Evolutionary conservation across 1,139 yeast genomes (phyloP).

Genomic region (Suhomyces panamericanus): DNA sequence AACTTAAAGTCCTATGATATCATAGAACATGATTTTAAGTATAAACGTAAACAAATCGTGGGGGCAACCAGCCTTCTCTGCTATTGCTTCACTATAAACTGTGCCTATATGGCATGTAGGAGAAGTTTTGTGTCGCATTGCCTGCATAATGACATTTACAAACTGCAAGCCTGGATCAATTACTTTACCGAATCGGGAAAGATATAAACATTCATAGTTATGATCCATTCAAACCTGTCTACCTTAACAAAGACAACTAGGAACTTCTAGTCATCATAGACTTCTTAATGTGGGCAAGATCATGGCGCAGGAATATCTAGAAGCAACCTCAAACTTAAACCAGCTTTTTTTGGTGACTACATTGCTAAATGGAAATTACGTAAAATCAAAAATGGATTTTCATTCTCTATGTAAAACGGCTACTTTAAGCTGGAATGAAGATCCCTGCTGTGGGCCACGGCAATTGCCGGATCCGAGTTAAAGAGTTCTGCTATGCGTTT

Average conservation of each 20-base stretch:
- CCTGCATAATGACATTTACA: neutral
- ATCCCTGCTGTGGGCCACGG: constrained; percentile 19
- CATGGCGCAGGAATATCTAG: too few relatives aligned
- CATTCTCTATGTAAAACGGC: neutral
- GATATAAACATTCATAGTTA: constrained; percentile 1
- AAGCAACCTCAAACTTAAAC: too few relatives aligned
- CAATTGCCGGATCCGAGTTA: constrained; percentile 11
- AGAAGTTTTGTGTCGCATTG: constrained; percentile 5
- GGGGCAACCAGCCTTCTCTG: constrained; percentile 10
- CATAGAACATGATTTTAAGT: neutral
- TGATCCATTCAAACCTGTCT: too few relatives aligned
- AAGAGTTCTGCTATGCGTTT: constrained; percentile 11
- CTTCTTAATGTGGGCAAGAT: too few relatives aligned
- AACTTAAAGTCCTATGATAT: constrained; percentile 1
- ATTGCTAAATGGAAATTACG: neutral
- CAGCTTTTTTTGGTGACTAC: too few relatives aligned
- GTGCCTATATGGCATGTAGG: neutral
- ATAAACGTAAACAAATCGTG: constrained; percentile 5
- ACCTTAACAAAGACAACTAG: too few relatives aligned
- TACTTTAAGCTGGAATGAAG: constrained; percentile 12
- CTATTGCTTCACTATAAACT: neutral
- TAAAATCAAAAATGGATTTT: neutral
- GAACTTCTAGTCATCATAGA: too few relatives aligned
- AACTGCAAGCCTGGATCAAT: constrained; percentile 7
- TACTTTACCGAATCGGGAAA: constrained; percentile 17